phyloP scores from a whole-genome alignment of 2,329 filamentous ascomycete genomes.

The Chrysoporthe austroafricana region DNA sequence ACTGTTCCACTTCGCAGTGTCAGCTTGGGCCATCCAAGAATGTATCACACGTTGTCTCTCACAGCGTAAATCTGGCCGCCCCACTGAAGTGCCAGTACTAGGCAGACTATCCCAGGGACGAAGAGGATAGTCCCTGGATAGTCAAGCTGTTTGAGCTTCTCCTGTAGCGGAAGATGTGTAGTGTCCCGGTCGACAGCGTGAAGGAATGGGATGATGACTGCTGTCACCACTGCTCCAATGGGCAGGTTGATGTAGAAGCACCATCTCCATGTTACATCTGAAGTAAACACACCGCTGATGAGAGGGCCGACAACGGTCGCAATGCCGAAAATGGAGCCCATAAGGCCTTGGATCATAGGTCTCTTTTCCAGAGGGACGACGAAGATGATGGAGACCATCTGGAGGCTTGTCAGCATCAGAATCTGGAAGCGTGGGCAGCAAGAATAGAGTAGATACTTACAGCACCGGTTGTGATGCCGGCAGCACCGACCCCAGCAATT shows the following conservation, averaged over 20 bases:
- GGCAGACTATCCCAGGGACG: conserved; percentile 31
- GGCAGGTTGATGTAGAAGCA: conserved; percentile 32
- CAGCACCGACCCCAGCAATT: conserved; percentile 33
- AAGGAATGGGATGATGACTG: conserved; percentile 27
- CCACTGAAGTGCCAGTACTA: conserved; percentile 35
- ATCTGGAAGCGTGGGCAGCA: not conserved
- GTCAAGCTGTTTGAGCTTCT: conserved; percentile 33
- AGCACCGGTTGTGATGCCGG: conserved; percentile 36
- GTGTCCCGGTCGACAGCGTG: conserved; percentile 26
- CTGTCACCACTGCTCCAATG: conserved; percentile 7
- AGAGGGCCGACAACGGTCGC: conserved; percentile 26
- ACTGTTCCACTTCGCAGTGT: conserved; percentile 32
- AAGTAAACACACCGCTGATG: conserved; percentile 33
- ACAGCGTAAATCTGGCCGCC: conserved; percentile 31
- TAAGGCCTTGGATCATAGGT: conserved; percentile 9
- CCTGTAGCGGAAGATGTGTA: conserved; percentile 25
- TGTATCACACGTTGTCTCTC: not conserved
- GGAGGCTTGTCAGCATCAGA: not conserved
- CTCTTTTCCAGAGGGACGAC: conserved; percentile 4
- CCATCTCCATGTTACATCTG: conserved; percentile 35
- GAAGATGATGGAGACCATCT: conserved; percentile 15
- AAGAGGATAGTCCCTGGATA: conserved; percentile 29
- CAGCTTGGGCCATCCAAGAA: not conserved
- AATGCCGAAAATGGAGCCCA: conserved; percentile 15
- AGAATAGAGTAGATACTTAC: conserved; percentile 9